Base-by-base conservation (phyloP, 129 eudicot species). In the Flaveria sonorensis region DNA sequence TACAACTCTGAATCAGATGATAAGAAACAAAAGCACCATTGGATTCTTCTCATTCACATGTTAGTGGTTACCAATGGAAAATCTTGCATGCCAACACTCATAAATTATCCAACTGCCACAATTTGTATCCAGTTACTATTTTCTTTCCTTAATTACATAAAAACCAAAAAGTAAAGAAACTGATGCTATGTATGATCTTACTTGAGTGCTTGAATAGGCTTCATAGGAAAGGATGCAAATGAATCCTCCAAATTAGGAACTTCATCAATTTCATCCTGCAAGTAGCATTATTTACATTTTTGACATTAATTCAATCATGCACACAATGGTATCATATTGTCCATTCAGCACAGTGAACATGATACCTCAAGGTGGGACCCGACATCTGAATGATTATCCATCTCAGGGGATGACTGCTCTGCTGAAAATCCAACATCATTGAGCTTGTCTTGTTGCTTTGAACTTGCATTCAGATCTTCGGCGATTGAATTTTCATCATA, bases 121-220 rank as follows among this genome's bases (percentile, higher is more conserved):
- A 52, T 39, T 63, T 23, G 48, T 73, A 43, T 47, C 63, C 55
- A 53, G 19, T 39, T 30, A 79, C 56, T 57, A 30, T 45, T 65
- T 55, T 48, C 46, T 69, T 43, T 14, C 76, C 47, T 71, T 60
- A 43, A 9, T 7, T 70, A 45, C 43, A 60, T 39, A 28, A 57
- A 50, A 24, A 67, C 53, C 4, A 23, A 79, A 79, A 32, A 28
- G 51, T 16, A 73, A n/a, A 4, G 9, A 47, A 50, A 42, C 24
- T 12, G 57, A 67, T 42, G 82, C 70, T 64, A 60, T 15, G 26
- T 72, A 78, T 42, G 51, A 42, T 24, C 83, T 68, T 90, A 93
- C 98, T 93, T 93, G 81, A 93, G 97, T 45, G 98, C 98, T 84
- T 89, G 96, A 43, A 93, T 86, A 74, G 98, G 96, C 82, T 93